Percentiles rank a stretch among this genome's conserved stretches.
phyloP scores from a whole-genome alignment of 768 basidiomycete species.

The Leccinum subtestaceum region DNA sequence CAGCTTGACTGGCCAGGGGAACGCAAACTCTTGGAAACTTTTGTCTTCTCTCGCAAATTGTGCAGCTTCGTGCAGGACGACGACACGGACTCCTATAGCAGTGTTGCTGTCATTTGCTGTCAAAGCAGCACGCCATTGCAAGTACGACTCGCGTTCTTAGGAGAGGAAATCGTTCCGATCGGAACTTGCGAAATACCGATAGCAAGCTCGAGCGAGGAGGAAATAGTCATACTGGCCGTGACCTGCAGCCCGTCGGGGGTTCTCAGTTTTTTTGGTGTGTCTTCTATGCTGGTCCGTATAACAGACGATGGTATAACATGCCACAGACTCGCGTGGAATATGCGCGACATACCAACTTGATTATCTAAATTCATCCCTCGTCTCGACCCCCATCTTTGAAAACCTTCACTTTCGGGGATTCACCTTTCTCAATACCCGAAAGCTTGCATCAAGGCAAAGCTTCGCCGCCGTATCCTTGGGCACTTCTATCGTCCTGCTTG shows the following conservation, averaged over 20 bases:
- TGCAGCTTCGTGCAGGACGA: slow-evolving; percentile 29
- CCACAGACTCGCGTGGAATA: slow-evolving; percentile 41
- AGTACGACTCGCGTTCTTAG: slow-evolving; percentile 21
- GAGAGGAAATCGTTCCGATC: slow-evolving; percentile 14
- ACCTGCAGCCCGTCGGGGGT: slow-evolving; percentile 44
- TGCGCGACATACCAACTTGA: slow-evolving; percentile 42
- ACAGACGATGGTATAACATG: background rate
- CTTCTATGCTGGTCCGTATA: background rate
- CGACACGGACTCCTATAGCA: slow-evolving; percentile 2
- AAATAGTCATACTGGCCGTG: slow-evolving; percentile 9
- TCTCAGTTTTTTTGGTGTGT: slow-evolving; percentile 50
- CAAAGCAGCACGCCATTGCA: slow-evolving; percentile 15
- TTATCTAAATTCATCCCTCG: slow-evolving; percentile 24
- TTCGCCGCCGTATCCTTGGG: slow-evolving; percentile 48
- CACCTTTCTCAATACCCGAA: slow-evolving; percentile 9
- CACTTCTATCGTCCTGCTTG: slow-evolving; percentile 58
- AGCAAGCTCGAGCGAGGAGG: background rate
- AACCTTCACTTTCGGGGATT: slow-evolving; percentile 25
- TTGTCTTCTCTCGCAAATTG: slow-evolving; percentile 29
- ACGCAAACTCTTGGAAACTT: slow-evolving; percentile 28
- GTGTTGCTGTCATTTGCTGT: slow-evolving; percentile 25
- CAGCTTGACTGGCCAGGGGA: slow-evolving; percentile 27
- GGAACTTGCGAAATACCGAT: slow-evolving; percentile 26
- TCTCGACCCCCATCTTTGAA: slow-evolving; percentile 19
- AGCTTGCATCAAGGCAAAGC: slow-evolving; percentile 6